These are phyloP conservation scores for Aspergillus sp. DNA, from an alignment of 2,329 filamentous ascomycete species.

Conservation along the genomic window DNA sequence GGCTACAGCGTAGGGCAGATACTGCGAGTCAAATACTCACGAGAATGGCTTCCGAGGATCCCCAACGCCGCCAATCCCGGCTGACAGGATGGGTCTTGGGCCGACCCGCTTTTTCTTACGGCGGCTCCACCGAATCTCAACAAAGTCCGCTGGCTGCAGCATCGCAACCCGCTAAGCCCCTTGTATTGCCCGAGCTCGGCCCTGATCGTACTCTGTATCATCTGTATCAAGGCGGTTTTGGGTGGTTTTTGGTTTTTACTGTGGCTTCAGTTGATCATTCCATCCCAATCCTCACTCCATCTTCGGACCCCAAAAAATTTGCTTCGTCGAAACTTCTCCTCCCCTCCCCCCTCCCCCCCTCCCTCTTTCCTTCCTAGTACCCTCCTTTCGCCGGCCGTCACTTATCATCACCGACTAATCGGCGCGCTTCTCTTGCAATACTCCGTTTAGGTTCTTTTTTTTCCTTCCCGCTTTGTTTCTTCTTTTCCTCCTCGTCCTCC, in stretches of 20 bases:
- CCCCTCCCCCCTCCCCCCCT: conserved; percentile 3
- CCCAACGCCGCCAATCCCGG: conserved; percentile 20
- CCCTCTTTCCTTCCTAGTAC: background rate
- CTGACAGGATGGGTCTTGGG: conserved; percentile 14
- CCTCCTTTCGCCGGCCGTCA: conserved; percentile 3
- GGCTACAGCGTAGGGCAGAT: conserved; percentile 30
- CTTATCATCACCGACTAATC: conserved; percentile 7
- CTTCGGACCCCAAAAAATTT: conserved; percentile 8
- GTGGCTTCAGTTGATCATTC: conserved; percentile 5
- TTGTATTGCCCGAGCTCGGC: conserved; percentile 15
- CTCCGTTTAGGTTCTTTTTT: conserved; percentile 12
- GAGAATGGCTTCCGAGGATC: conserved; percentile 15
- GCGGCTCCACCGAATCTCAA: conserved; percentile 21
- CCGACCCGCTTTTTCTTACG: conserved; percentile 11
- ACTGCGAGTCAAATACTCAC: conserved; percentile 25
- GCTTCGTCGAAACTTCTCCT: background rate
- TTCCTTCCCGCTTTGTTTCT: conserved; percentile 10
- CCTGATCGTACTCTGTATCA: conserved; percentile 8
- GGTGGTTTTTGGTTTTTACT: conserved; percentile 3
- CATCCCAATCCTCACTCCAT: background rate
- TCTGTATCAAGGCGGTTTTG: conserved; percentile 1
- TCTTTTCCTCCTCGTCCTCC: conserved; percentile 8
- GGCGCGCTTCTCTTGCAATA: background rate
- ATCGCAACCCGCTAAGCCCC: conserved; percentile 2
- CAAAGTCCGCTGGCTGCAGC: conserved; percentile 6